Percentiles rank a stretch among this genome's conserved stretches.
Conservation (phyloP, 495 filamentous ascomycete species). For the Aspergillus leporis region DNA sequence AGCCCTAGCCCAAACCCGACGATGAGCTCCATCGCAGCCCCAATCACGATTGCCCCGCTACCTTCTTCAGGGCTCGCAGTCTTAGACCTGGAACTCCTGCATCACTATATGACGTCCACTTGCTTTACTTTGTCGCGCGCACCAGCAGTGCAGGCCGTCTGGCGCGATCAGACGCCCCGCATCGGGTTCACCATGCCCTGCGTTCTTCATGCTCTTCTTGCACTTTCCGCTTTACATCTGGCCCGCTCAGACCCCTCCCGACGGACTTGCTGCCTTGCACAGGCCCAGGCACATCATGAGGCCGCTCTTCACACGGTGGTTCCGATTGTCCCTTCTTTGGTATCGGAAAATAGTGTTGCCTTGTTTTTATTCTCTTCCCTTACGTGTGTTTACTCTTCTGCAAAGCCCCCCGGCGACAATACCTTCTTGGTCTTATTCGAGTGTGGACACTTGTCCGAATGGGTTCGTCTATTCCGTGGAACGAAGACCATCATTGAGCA, state of each 20-base stretch:
- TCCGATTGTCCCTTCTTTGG: slow-evolving; percentile 24
- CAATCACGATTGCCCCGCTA: neutral
- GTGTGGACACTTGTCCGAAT: slow-evolving; percentile 40
- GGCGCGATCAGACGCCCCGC: slow-evolving; percentile 30
- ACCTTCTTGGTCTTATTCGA: slow-evolving; percentile 35
- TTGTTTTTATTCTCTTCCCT: slow-evolving; percentile 40
- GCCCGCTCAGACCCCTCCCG: slow-evolving; percentile 24
- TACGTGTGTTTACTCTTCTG: slow-evolving; percentile 26
- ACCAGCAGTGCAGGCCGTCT: slow-evolving; percentile 32
- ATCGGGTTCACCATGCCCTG: slow-evolving; percentile 33
- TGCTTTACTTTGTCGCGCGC: slow-evolving; percentile 35
- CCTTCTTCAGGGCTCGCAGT: slow-evolving; percentile 1
- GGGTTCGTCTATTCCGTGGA: slow-evolving; percentile 39
- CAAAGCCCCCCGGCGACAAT: slow-evolving; percentile 14
- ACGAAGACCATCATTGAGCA: neutral
- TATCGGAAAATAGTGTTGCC: slow-evolving; percentile 30
- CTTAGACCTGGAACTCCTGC: slow-evolving; percentile 35
- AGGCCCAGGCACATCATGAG: slow-evolving; percentile 38
- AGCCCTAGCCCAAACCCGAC: neutral
- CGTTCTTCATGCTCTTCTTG: slow-evolving; percentile 36
- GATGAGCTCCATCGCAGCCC: neutral
- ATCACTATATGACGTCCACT: slow-evolving; percentile 40
- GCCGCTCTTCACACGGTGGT: slow-evolving; percentile 30
- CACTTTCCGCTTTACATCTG: slow-evolving; percentile 40
- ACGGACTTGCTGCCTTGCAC: slow-evolving; percentile 18